These are phyloP conservation scores for Thalassiosira allenii DNA, from an alignment of 352 stramenopile species.

Conservation along the genomic window DNA sequence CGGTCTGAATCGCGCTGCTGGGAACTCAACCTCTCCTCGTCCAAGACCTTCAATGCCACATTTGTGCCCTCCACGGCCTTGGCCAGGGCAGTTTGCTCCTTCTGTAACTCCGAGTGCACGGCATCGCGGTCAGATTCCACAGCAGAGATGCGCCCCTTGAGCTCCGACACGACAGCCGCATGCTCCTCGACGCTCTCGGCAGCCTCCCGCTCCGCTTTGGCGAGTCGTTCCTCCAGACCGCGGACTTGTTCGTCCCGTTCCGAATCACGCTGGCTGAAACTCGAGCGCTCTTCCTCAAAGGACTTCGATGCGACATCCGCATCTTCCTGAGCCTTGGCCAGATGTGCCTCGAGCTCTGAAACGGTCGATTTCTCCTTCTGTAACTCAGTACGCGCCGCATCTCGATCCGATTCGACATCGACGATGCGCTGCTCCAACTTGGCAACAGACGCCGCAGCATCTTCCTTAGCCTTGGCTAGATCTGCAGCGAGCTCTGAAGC, in stretches of 20 bases:
- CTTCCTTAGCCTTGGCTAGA: not conserved
- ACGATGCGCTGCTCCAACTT: not conserved
- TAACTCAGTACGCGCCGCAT: not conserved
- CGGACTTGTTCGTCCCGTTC: not conserved
- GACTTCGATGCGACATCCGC: not conserved
- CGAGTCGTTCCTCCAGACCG: slow-evolving; percentile 10
- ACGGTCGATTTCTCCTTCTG: not conserved
- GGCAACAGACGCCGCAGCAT: not conserved
- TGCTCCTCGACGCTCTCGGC: not conserved
- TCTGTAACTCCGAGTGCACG: not conserved
- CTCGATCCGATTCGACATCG: not conserved
- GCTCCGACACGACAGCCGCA: too few relatives aligned
- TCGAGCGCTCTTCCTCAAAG: slow-evolving; percentile 34
- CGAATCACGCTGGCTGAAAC: slow-evolving; percentile 1
- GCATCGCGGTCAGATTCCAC: slow-evolving; percentile 16
- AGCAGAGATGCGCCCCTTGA: not conserved
- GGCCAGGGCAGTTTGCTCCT: not conserved
- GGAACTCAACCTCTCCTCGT: too few relatives aligned
- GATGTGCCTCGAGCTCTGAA: not conserved
- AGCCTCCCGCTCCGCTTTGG: not conserved
- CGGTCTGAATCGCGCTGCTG: too few relatives aligned
- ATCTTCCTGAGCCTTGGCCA: not conserved
- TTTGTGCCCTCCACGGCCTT: too few relatives aligned
- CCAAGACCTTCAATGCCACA: too few relatives aligned
- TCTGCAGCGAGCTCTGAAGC: not conserved